Base-by-base conservation (phyloP, 2,329 filamentous ascomycete genomes). In the Sporothrix variecibatus region DNA sequence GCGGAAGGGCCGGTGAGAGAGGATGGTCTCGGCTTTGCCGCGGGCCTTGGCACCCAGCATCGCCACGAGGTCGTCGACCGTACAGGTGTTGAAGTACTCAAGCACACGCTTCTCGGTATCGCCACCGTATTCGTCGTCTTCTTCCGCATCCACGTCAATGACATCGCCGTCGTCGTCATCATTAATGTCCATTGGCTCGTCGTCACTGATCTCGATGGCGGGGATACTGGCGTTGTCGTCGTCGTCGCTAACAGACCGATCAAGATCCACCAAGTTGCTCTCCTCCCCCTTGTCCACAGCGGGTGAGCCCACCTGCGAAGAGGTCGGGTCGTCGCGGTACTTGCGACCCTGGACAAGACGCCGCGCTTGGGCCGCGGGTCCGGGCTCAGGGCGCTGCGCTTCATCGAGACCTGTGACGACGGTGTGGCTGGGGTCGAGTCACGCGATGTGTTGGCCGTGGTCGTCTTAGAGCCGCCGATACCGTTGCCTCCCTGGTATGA, bases 11-110 rank as follows among this genome's bases (percentile, higher is more conserved):
- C 94, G 90, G 75, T 93, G 87, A 1, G 89, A 88, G 12, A 97
- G 84, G 73, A 98, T 87, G 17, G 89, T 82, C 60, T 91, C 86
- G 1, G 95, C 91, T 65, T 91, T 87, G 6, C 91, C 89, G 77
- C 92, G 88, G 49, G 92, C 91, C 75, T 93, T 90, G 43, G 91
- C 91, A 0, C 94, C 94, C 75, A 78, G 73, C 75, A 98, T 91
- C 77, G 97, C 95, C 1, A 92, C 89, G 58, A 99, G 88, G 74
- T 95, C 93, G 49, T 91, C 88, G 11, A 89, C 84, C 5, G 90
- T 89, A 80, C 93, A 96, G 0, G 87, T 90, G 79, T 98, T 98
- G 82, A 99, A 91, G 79, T 94, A 97, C 8, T 90, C 87, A 38
- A 98, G 85, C 7, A 98, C 88, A 11, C 81, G 80, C 68, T 82